phyloP scores from a whole-genome alignment of 148 eudicot species.

The Vaccinium vitisidaea region DNA sequence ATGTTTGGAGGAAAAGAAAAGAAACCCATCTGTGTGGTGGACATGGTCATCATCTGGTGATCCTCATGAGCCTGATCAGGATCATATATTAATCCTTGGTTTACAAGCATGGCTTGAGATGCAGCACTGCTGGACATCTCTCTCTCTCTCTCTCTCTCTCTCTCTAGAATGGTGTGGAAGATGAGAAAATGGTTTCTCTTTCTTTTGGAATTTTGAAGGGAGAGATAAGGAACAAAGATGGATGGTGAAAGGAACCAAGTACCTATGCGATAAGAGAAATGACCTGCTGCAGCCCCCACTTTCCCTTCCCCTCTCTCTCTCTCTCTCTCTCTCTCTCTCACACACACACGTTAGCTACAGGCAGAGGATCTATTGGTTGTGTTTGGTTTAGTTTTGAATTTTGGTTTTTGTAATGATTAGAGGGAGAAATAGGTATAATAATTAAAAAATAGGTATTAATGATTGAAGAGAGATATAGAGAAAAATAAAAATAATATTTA shows the following conservation, averaged over 20 bases:
- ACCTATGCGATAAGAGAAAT: not conserved
- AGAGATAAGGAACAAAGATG: slow-evolving; percentile 3
- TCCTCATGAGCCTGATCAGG: slow-evolving; percentile 23
- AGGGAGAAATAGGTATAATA: no score
- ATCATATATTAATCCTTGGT: slow-evolving; percentile 46
- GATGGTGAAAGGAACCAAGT: slow-evolving; percentile 13
- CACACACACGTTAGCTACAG: not conserved
- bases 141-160: slow-evolving; percentile 11
- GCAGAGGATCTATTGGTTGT: not conserved
- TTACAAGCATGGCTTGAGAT: slow-evolving; percentile 35
- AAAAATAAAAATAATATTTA: no score
- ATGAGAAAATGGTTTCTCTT: not conserved
- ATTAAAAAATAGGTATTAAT: no score
- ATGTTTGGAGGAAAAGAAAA: slow-evolving; percentile 38
- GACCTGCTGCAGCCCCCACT: not conserved
- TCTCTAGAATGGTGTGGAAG: not conserved
- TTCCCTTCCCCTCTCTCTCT: slow-evolving; percentile 6
- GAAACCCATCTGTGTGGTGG: slow-evolving; percentile 45
- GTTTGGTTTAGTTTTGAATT: no score
- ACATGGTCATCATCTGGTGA: slow-evolving; percentile 10
- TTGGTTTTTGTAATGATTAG: no score
- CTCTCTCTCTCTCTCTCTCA: not conserved
- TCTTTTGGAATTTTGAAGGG: not conserved
- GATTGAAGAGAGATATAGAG: no score
- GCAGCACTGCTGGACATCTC: not conserved